Evolutionary conservation across 768 basidiomycete genomes (phyloP), one percentile per base, ranked within the genome.

Genomic region (Boletus rubropictus): DNA sequence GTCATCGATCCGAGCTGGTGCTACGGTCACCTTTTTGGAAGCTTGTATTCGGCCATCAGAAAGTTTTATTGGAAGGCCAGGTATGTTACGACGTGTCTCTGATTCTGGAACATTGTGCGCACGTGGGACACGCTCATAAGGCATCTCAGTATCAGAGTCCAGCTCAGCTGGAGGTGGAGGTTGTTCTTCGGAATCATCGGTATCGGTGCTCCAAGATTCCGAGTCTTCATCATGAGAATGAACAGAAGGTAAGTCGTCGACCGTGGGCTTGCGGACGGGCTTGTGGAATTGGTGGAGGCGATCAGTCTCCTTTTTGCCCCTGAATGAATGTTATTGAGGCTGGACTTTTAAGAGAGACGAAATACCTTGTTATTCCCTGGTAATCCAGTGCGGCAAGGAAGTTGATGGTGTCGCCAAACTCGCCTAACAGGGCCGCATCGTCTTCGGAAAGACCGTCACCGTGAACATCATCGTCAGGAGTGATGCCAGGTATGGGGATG

Each of bases 271-370:
- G 39, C 68, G 71, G 47, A 73, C 56, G 18, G 84, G 80, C 63
- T 84, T 89, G 49, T 76, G 69, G 25, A 88, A 64, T 46, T 74
- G 79, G 60, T 82, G 84, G 48, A 93, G 64, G 43, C 85, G 74
- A 44, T 82, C 74, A 0, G 81, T 87, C 65, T 89, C 90, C 55
- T 84, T 87, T 67, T 89, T 89, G 59, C 88, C 92, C 80, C 89
- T 94, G 50, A 25, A 49, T 25, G 29, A 38, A 43, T 39, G 37
- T 55, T 7, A 45, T 48, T 10, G 14, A 47, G 3, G 34, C 6
- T 50, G 34, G 46, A 40, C 8, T 36, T 24, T 8, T 36, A 31
- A 15, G 15, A 44, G 25, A 12, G 35, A 31, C 8, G 4, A 67
- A 78, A 50, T 59, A 89, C 94, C 85, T 77, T 51, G 87, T 74